Evolutionary conservation across 352 stramenopile genomes (phyloP).

Genomic region (Phytophthora aleatoria): DNA sequence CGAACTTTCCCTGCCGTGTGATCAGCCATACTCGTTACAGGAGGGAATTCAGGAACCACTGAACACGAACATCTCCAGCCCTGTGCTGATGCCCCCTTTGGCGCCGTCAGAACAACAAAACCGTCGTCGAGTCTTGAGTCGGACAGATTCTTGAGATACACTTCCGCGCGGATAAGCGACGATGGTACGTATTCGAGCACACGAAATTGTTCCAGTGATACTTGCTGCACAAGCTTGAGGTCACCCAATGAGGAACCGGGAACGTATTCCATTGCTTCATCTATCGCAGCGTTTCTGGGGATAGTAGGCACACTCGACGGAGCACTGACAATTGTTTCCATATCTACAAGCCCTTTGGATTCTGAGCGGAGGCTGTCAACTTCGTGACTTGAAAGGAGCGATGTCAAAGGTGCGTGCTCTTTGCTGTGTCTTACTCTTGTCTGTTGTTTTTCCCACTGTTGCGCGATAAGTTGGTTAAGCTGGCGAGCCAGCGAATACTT

Average conservation of each 20-base stretch:
- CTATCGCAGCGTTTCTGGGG: slow-evolving; percentile 4
- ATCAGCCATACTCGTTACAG: background rate
- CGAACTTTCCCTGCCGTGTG: slow-evolving; percentile 4
- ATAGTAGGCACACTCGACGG: background rate
- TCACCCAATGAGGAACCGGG: background rate
- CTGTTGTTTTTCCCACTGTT: slow-evolving; percentile 28
- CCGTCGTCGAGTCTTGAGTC: slow-evolving; percentile 19
- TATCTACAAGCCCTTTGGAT: slow-evolving; percentile 10
- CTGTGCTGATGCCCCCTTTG: slow-evolving; percentile 3
- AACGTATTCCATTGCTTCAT: slow-evolving; percentile 2
- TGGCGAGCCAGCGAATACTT: slow-evolving; percentile 40
- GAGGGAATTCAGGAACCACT: slow-evolving; percentile 25
- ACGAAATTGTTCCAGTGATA: slow-evolving; percentile 38
- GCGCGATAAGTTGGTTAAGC: slow-evolving; percentile 44
- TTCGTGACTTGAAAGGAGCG: slow-evolving; percentile 9
- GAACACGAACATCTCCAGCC: slow-evolving; percentile 32
- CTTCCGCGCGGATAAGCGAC: slow-evolving; percentile 39
- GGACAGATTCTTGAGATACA: slow-evolving; percentile 36
- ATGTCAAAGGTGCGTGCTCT: slow-evolving; percentile 1
- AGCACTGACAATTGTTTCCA: slow-evolving; percentile 37
- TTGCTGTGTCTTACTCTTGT: background rate
- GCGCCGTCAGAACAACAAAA: slow-evolving; percentile 35
- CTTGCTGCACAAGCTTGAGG: slow-evolving; percentile 17
- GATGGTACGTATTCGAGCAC: slow-evolving; percentile 43
- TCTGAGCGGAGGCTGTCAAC: background rate